Conservation (phyloP, 352 stramenopile genomes). For the Phytopythium montanum region DNA sequence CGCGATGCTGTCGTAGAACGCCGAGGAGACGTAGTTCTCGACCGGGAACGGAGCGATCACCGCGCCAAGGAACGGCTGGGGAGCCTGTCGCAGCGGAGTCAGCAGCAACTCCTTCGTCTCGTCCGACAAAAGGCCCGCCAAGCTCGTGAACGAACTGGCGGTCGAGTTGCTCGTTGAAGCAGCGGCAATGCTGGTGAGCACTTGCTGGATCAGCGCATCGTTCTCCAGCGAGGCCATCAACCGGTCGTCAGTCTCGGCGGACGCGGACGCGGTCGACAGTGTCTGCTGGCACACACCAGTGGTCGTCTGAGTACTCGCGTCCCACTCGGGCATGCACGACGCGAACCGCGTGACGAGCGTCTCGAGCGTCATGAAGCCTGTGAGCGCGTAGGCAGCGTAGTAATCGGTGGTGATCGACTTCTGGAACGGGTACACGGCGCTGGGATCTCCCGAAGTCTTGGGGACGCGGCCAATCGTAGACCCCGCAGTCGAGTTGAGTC, state of each 20-base stretch:
- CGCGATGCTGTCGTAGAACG: conserved; percentile 71
- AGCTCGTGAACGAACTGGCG: background rate
- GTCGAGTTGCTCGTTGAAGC: background rate
- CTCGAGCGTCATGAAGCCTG: conserved; percentile 53
- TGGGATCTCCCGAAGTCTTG: background rate
- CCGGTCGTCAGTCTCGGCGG: conserved; percentile 19
- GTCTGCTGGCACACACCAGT: conserved; percentile 22
- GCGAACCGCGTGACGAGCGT: conserved; percentile 40
- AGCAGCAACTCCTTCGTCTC: conserved; percentile 22
- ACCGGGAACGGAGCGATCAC: conserved; percentile 56
- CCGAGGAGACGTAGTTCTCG: conserved; percentile 43
- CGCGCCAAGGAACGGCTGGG: conserved; percentile 40
- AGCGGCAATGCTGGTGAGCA: conserved; percentile 14
- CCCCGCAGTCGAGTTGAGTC: conserved; percentile 38
- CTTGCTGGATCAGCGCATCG: conserved; percentile 38
- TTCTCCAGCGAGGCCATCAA: conserved; percentile 33
- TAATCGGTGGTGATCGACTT: conserved; percentile 17
- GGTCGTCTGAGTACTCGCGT: conserved; percentile 17
- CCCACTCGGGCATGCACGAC: conserved; percentile 29
- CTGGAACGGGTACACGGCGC: conserved; percentile 10
- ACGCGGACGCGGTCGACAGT: conserved; percentile 7
- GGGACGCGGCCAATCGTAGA: background rate
- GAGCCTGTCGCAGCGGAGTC: conserved; percentile 30
- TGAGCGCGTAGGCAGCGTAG: conserved; percentile 20
- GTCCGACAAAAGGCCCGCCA: conserved; percentile 11